These are phyloP conservation scores for Lipomyces starkeyi DNA, from an alignment of 805 yeast species.

Conservation along the genomic window DNA sequence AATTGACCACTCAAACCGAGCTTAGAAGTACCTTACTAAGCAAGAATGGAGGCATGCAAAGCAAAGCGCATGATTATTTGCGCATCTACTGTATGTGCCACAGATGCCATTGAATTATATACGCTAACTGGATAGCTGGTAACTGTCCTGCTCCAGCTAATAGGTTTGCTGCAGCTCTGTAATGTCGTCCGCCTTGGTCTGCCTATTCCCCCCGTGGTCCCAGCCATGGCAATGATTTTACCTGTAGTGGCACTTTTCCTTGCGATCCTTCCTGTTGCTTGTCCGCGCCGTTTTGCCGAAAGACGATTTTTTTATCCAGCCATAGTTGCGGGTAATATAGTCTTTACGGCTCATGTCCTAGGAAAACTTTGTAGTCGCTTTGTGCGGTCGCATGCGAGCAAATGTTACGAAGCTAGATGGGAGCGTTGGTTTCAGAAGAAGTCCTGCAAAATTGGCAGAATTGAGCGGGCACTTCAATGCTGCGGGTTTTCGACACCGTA, in stretches of 20 bases:
- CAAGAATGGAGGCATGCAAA: neutral
- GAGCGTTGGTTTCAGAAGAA: neutral
- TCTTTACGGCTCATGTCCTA: neutral
- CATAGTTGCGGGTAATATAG: neutral
- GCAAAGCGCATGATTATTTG: neutral
- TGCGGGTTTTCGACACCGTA: neutral
- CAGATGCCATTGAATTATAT: neutral
- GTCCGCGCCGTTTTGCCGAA: neutral
- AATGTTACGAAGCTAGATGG: neutral
- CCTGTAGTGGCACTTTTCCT: neutral
- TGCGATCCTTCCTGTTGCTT: neutral
- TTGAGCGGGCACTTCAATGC: constrained; percentile 5
- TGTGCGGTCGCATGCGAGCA: neutral
- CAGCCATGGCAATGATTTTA: neutral
- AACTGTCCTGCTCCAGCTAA: neutral
- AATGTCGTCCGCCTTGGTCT: neutral
- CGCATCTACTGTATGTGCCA: neutral
- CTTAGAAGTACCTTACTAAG: neutral
- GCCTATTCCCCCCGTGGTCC: neutral
- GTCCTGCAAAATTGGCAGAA: neutral
- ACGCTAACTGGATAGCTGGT: neutral
- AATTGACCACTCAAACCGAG: too few species aligned
- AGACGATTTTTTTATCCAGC: neutral
- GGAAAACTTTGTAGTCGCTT: neutral
- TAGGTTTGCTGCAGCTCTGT: neutral